phyloP scores from a whole-genome alignment of 768 basidiomycete species.

The Hericium rajendrae region DNA sequence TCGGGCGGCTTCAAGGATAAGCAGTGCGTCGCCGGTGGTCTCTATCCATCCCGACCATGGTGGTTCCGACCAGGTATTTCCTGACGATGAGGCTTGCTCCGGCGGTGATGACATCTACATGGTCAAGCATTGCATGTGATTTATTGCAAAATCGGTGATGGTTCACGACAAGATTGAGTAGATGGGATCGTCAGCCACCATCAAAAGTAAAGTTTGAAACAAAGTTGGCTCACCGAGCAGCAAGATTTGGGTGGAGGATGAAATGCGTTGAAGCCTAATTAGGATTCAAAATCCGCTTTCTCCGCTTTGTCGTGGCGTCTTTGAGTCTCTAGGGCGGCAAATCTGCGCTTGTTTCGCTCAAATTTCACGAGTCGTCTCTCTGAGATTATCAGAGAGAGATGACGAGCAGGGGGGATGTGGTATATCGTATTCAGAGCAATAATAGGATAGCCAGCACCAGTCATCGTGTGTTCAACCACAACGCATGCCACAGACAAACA shows the following conservation, averaged over 20 bases:
- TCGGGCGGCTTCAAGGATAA: conserved; percentile 90
- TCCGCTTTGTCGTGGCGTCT: conserved; percentile 6
- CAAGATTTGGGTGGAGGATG: conserved; percentile 18
- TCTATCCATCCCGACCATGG: conserved; percentile 95
- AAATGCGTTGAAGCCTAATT: conserved; percentile 16
- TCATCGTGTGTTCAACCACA: no score
- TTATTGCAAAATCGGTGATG: not conserved
- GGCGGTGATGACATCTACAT: conserved; percentile 13
- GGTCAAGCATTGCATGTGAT: conserved; percentile 1
- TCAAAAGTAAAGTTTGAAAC: conserved; percentile 16
- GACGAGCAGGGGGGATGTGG: no score
- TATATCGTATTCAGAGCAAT: no score
- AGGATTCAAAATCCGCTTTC: conserved; percentile 17
- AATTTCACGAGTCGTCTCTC: no score
- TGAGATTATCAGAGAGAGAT: no score
- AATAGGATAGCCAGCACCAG: no score
- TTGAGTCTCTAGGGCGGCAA: not conserved
- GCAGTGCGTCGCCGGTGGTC: conserved; percentile 89
- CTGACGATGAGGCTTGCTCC: conserved; percentile 15
- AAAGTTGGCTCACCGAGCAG: conserved; percentile 20
- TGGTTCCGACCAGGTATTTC: conserved; percentile 69
- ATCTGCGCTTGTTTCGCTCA: not conserved
- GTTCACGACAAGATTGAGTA: not conserved
- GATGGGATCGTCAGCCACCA: conserved; percentile 13
- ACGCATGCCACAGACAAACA: no score